These are phyloP conservation scores for Erysimum pusillum DNA, from an alignment of 441 rosid species.

Conservation along the genomic window DNA sequence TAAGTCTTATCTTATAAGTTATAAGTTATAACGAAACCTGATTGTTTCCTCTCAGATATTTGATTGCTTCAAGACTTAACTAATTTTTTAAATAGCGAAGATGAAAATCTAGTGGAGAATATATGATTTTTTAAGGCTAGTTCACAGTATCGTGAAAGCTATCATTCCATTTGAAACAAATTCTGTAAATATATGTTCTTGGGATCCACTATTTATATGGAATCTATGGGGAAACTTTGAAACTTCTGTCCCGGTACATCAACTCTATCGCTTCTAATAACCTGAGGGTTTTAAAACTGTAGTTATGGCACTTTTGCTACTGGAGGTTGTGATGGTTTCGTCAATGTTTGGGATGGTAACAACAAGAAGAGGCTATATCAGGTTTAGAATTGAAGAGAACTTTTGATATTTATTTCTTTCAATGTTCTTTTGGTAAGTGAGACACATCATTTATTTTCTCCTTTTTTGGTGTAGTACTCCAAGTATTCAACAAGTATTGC, in stretches of 20 bases:
- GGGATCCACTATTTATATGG: background rate
- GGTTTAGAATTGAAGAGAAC: slow-evolving; percentile 49
- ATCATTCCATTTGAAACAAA: background rate
- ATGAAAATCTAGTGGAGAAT: slow-evolving; percentile 2
- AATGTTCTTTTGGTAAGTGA: slow-evolving; percentile 7
- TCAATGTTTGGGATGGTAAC: slow-evolving; percentile 98
- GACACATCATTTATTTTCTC: slow-evolving; percentile 7
- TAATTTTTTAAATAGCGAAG: background rate
- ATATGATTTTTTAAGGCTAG: slow-evolving; percentile 3
- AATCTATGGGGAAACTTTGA: background rate
- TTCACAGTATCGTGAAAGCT: slow-evolving; percentile 10
- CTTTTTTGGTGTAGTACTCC: slow-evolving; percentile 71
- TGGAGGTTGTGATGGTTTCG: slow-evolving; percentile 97
- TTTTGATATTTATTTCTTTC: background rate
- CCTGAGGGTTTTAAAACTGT: slow-evolving; percentile 34
- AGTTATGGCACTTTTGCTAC: slow-evolving; percentile 98
- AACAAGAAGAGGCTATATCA: slow-evolving; percentile 97
- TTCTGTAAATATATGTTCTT: background rate
- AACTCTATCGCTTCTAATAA: slow-evolving; percentile 21
- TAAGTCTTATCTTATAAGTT: slow-evolving; percentile 61
- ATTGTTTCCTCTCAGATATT: slow-evolving; percentile 10
- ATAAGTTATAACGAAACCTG: background rate
- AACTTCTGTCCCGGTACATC: background rate
- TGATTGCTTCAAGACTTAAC: background rate
- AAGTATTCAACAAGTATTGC: slow-evolving; percentile 90